Evolutionary conservation across 768 basidiomycete genomes (phyloP), one percentile per base, ranked within the genome.

Genomic region (Antrodiella citrinella): DNA sequence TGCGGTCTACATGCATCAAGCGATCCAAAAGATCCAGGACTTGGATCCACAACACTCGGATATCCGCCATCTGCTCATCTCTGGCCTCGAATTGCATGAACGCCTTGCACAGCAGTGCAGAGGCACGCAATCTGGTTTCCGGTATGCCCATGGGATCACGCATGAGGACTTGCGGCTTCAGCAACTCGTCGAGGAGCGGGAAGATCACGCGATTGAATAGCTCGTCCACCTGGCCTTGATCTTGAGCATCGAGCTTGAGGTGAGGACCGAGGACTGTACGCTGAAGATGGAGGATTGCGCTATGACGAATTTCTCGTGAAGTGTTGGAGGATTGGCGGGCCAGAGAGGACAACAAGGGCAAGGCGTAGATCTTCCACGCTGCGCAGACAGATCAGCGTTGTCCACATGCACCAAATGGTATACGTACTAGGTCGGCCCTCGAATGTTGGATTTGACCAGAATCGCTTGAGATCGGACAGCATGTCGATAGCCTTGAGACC

Each of bases 41-140:
- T 57, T 85, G 81, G 55, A 93, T 83, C 88, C 95, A 98, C 40
- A 94, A 63, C 23, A 86, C 72, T 26, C 80, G 72, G 45, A 89
- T 79, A 63, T 90, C 82, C 13, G 76, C 71, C 40, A 76, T 71
- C 54, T 76, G 72, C 43, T 70, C 77, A 49, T 91, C 83, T 11
- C 85, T 77, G 39, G 91, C 73, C 55, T 92, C 86, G 51, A 92
- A 87, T 58, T 95, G 91, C 78, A 98, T 86, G 69, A 99, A 98
- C 10, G 83, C 81, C 70, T 96, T 96, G 76, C 93, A 96, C 26
- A 96, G 72, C 50, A 98, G 69, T n/a, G 86, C 89, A 23, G 85
- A 86, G 3, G 88, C 93, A 23, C 90, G 78, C 26, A 97, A 64
- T 3, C 95, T 79, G 5, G 91, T 94, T 69, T 98, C 95, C 3